These are phyloP conservation scores for Crucihimalaya himalaica DNA, from an alignment of 345 rosid species.

Conservation along the genomic window DNA sequence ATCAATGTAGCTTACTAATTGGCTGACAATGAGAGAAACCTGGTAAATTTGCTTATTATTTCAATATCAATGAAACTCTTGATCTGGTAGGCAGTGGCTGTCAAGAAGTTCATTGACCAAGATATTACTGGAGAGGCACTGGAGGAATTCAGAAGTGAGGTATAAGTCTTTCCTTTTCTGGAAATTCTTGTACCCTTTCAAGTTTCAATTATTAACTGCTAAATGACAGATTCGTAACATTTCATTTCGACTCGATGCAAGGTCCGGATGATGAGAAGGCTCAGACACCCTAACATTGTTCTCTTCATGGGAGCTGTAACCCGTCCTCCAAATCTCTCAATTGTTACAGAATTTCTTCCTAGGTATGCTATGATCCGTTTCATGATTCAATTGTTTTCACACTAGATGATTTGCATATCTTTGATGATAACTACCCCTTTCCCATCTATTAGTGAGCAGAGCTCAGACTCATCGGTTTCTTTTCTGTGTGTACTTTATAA, in stretches of 20 bases:
- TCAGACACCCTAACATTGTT: slow-evolving; percentile 96
- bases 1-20: slow-evolving; percentile 1
- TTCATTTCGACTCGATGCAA: slow-evolving; percentile 37
- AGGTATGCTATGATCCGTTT: slow-evolving; percentile 48
- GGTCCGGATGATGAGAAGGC: slow-evolving; percentile 82
- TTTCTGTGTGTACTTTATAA: slow-evolving; percentile 18
- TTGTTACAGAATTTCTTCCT: slow-evolving; percentile 90
- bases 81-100: slow-evolving; percentile 81
- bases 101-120: slow-evolving; percentile 92
- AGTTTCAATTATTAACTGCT: not conserved
- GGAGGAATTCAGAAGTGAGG: slow-evolving; percentile 90
- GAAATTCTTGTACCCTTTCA: slow-evolving; percentile 14
- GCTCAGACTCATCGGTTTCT: not conserved
- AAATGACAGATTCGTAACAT: slow-evolving; percentile 19
- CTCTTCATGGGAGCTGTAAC: slow-evolving; percentile 99
- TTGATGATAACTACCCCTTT: not conserved
- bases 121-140: slow-evolving; percentile 75
- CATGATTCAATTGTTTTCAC: not conserved
- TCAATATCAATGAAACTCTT: slow-evolving; percentile 31
- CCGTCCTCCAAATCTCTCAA: slow-evolving; percentile 90
- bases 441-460: slow-evolving; percentile 20
- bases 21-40: not conserved
- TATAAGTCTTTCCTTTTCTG: slow-evolving; percentile 35
- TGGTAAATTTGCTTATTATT: not conserved
- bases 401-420: slow-evolving; percentile 11